phyloP scores from a whole-genome alignment of 78 protist genomes.

The Goniomonas avonlea region DNA sequence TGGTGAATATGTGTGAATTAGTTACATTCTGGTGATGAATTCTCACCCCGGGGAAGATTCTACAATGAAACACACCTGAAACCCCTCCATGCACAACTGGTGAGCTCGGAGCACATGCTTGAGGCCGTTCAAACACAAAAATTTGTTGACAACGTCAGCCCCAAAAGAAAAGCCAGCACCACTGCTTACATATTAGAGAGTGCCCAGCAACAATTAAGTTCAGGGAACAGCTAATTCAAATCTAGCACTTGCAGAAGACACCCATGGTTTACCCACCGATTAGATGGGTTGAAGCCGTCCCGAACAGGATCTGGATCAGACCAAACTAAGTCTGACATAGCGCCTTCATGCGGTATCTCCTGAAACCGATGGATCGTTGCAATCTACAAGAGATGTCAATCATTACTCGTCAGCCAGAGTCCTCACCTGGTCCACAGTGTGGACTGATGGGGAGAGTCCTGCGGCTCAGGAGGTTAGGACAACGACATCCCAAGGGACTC shows the following conservation, averaged over 20 bases:
- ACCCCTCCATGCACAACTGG: conserved; percentile 56
- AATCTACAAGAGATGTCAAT: too few species aligned
- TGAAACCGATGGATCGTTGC: conserved; percentile 20
- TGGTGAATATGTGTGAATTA: background rate
- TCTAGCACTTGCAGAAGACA: too few species aligned
- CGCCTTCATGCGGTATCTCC: conserved; percentile 71
- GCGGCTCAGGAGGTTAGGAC: background rate
- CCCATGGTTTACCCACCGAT: too few species aligned
- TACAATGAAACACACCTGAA: conserved; percentile 8
- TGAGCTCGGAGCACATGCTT: conserved; percentile 8
- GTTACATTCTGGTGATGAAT: background rate
- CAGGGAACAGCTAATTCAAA: too few species aligned
- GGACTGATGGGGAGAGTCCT: conserved; percentile 14
- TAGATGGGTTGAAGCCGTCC: too few species aligned
- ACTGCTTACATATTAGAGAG: too few species aligned
- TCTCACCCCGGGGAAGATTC: too few species aligned
- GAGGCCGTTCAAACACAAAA: conserved; percentile 39
- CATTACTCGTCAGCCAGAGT: too few species aligned
- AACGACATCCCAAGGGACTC: background rate
- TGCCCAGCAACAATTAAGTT: too few species aligned
- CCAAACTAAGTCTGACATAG: conserved; percentile 72
- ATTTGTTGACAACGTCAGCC: conserved; percentile 35
- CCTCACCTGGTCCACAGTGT: conserved; percentile 29
- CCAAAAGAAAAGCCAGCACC: conserved; percentile 50
- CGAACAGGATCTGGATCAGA: conserved; percentile 51